These are phyloP conservation scores for Tetragonia tetragonoides DNA, from an alignment of 148 eudicot genomes.

Conservation along the genomic window DNA sequence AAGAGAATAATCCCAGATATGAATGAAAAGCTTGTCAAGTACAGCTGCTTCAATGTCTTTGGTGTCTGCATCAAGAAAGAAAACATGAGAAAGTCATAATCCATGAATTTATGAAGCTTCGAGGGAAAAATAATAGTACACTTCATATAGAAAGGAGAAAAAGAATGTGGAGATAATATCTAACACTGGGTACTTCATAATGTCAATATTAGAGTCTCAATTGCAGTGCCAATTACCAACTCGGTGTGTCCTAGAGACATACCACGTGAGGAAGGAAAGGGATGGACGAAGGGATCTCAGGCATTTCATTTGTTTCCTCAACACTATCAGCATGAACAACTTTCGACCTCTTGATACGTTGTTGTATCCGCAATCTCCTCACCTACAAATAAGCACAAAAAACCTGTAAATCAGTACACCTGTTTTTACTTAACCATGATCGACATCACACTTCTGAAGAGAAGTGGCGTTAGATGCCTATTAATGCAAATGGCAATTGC, in stretches of 20 bases:
- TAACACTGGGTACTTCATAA: not conserved
- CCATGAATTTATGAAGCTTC: not conserved
- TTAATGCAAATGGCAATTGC: not conserved
- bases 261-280: conserved; percentile 93
- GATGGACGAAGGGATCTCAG: conserved; percentile 76
- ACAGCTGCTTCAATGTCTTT: conserved; percentile 84
- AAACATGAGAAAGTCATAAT: conserved; percentile 1
- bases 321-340: conserved; percentile 37
- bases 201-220: not conserved
- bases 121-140: not conserved
- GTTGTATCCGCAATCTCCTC: conserved; percentile 83
- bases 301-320: conserved; percentile 79
- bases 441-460: not conserved
- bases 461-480: not conserved
- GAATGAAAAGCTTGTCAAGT: conserved; percentile 84
- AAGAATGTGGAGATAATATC: not conserved
- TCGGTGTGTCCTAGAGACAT: conserved; percentile 27
- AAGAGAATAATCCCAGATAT: conserved; percentile 80
- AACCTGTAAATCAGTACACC: not conserved
- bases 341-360: conserved; percentile 58
- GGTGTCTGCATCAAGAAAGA: conserved; percentile 61
- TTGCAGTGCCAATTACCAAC: not conserved
- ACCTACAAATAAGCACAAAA: conserved; percentile 41
- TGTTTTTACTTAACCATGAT: not conserved
- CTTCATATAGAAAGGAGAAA: not conserved